Percentiles rank a stretch among this genome's conserved stretches.
Evolutionary conservation across 495 filamentous ascomycete species (phyloP).

Genomic region (Xylaria nigripes): DNA sequence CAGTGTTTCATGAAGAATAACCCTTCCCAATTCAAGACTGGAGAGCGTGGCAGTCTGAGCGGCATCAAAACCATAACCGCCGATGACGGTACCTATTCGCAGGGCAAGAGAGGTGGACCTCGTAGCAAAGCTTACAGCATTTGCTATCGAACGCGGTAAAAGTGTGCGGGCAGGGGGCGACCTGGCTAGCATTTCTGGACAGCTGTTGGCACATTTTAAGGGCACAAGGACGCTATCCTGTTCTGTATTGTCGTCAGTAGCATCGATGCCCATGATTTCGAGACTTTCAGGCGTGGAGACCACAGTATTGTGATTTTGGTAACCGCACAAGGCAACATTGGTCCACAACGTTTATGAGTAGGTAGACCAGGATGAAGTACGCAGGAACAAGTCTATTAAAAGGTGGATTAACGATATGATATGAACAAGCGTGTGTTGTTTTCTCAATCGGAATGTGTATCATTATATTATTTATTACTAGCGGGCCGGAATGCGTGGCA

Average conservation of each 20-base stretch:
- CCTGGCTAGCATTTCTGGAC: not conserved
- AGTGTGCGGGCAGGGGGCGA: constrained; percentile 47
- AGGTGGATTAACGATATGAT: not conserved
- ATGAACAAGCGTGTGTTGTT: not conserved
- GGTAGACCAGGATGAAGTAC: not conserved
- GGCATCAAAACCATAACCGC: constrained; percentile 55
- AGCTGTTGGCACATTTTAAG: not conserved
- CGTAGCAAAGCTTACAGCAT: constrained; percentile 58
- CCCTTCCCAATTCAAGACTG: constrained; percentile 58
- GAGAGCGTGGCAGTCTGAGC: constrained; percentile 62
- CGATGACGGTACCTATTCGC: constrained; percentile 60
- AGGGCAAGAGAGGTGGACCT: constrained; percentile 62
- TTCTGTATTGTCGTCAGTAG: not conserved
- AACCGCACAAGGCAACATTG: not conserved
- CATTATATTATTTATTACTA: not conserved
- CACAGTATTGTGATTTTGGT: not conserved
- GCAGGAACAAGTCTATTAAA: not conserved
- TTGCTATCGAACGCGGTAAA: constrained; percentile 58
- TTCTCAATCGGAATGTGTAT: not conserved
- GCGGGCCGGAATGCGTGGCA: not conserved
- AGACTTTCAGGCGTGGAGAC: not conserved
- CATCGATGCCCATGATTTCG: not conserved
- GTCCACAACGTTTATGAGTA: not conserved
- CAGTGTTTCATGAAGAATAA: constrained; percentile 58
- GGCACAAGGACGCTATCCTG: not conserved